phyloP scores from a whole-genome alignment of 129 eudicot genomes.

The Pittosporum tobira region DNA sequence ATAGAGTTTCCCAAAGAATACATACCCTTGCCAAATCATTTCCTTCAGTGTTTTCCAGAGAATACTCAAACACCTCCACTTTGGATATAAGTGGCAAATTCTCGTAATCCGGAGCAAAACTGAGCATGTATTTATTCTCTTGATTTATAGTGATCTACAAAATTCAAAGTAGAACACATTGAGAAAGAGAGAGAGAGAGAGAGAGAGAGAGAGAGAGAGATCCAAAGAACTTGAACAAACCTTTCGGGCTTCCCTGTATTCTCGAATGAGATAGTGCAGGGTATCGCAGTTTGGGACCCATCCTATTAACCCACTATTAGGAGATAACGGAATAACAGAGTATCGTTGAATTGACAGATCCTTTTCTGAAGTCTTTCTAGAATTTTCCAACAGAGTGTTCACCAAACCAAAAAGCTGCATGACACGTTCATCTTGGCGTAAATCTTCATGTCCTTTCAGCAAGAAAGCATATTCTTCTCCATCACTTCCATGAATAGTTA shows the following conservation, averaged over 20 bases:
- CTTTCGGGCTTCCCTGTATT: slow-evolving; percentile 96
- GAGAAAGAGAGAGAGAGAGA: not conserved
- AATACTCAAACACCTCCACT: slow-evolving; percentile 92
- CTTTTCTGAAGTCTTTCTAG: slow-evolving; percentile 81
- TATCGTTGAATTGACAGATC: slow-evolving; percentile 89
- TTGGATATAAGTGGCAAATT: slow-evolving; percentile 92
- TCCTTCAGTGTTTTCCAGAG: slow-evolving; percentile 85
- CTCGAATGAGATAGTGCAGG: slow-evolving; percentile 88
- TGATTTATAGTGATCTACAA: slow-evolving; percentile 76
- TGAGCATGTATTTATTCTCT: slow-evolving; percentile 82
- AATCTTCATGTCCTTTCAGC: slow-evolving; percentile 97
- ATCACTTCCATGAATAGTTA: slow-evolving; percentile 93
- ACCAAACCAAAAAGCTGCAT: slow-evolving; percentile 99
- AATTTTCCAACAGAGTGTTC: slow-evolving; percentile 87
- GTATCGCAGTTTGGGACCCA: slow-evolving; percentile 99
- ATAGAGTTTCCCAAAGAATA: not conserved
- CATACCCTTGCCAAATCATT: slow-evolving; percentile 86
- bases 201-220: not conserved
- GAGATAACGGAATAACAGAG: slow-evolving; percentile 82
- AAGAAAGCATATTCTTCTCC: slow-evolving; percentile 94
- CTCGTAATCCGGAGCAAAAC: slow-evolving; percentile 93
- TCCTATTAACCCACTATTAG: slow-evolving; percentile 90
- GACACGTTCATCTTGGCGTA: slow-evolving; percentile 98
- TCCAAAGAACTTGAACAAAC: slow-evolving; percentile 14
- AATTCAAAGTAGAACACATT: not conserved